Base-by-base conservation (phyloP, 768 basidiomycete genomes). In the Mycena chlorophos region DNA sequence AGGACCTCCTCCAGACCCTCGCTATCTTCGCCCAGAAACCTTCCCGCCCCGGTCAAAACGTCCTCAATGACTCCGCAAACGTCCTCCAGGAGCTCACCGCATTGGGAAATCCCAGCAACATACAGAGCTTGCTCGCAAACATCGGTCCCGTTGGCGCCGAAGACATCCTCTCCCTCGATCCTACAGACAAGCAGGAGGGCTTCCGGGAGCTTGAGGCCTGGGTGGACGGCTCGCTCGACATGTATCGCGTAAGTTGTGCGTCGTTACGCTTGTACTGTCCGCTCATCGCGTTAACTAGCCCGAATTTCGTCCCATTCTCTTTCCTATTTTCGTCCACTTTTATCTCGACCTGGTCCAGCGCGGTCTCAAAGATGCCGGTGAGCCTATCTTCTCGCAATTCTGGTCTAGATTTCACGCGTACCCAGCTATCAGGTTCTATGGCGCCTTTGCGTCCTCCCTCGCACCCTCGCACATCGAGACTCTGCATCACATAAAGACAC, bases 271-370 rank as follows among this genome's bases (percentile, higher is more conserved):
- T 58, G 27, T 61, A n/a, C 65, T 39, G 39, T 52, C 49, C 25
- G 28, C 43, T 43, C 39, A 29, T 51, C 19, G n/a, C 68, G 25
- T 27, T 10, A 6, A 6, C 13, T 46, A 98, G 90, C 92, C 93
- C 52, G 95, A 99, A 71, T 89, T 99, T 64, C 81, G 90, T 42
- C 94, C 92, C 42, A 88, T 99, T 30, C 73, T 97, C 16, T 97
- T 94, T 67, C 97, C 97, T 2, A 90, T 99, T 58, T 98, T 98
- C 68, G 93, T 91, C 48, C 94, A 99, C 71, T 98, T 98, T 68
- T 98, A 96, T 70, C 78, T 99, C 27, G 96, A 98, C 69, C 81
- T 99, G 47, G 86, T 98, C 45, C 88, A 94, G 63, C 85, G 87
- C 49, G 94, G 92, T 10, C 93, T 91, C 71, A 87, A 89, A 66